Base-by-base conservation (phyloP, 805 yeast species). In the Candida sphagnicola region DNA sequence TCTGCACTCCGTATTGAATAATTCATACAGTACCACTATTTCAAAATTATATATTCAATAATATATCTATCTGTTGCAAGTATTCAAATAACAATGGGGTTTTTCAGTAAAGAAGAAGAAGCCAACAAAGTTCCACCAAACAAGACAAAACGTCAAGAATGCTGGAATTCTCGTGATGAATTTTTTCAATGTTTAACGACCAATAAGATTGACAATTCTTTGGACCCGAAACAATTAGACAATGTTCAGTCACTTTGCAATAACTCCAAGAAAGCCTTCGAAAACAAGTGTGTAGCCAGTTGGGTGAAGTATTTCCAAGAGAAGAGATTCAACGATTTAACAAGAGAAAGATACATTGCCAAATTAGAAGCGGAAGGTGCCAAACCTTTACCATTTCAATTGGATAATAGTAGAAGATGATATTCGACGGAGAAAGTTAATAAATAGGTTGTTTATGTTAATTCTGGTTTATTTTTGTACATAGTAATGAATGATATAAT, bases 291-390 rank as follows among this genome's bases (percentile, higher is more conserved):
- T 61, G 88, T 86, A 8, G 78, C 80, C 11, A 78, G 89, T 38
- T 90, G 98, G 98, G 88, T 58, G 78, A 44, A 82, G 43, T 89
- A 90, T 59, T 90, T 91, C 70, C 91, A 89, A 56, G 91, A 88
- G 60, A 90, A 89, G 60, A 77, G 96, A 50, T 83, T 80, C 28
- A 82, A 79, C 42, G 96, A 88, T 49, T 65, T 78, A 45, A 77
- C 78, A 50, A 80, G 83, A 59, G 84, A 78, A 46, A 70, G 74
- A 47, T 81, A 85, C 59, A 60, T 87, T 51, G 74, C 73, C 39
- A 80, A 84, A 56, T 78, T 87, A 50, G 87, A 83, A 53, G 79
- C 75, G 14, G 79, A 80, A 46, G 87, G 88, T 18, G 85, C 78
- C 13, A 53, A 59, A 40, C 61, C 54, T 28, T 54, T 59, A 35